These are phyloP conservation scores for Zasmidium cellare DNA, from an alignment of 2,329 filamentous ascomycete genomes.

Conservation along the genomic window DNA sequence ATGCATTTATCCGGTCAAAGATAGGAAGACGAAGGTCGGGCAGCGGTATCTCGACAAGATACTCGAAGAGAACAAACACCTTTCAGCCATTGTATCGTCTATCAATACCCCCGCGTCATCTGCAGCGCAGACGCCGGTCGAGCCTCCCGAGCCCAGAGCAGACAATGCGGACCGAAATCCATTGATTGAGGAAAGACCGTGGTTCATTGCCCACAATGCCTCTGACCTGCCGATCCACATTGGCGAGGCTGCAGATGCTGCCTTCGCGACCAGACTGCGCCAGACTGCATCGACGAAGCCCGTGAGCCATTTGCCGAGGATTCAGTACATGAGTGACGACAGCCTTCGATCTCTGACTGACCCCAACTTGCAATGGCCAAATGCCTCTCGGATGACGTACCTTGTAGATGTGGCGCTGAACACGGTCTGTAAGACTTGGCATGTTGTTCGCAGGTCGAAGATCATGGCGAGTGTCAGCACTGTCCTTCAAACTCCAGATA, in stretches of 20 bases:
- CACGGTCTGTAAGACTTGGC: conserved; percentile 44
- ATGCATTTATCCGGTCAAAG: conserved; percentile 31
- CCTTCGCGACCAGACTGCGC: conserved; percentile 39
- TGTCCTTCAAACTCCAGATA: conserved; percentile 37
- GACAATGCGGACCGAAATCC: conserved; percentile 36
- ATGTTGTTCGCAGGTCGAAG: conserved; percentile 43
- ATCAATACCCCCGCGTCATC: conserved; percentile 9
- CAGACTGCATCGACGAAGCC: conserved; percentile 31
- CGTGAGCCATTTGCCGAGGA: conserved; percentile 35
- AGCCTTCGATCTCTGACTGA: conserved; percentile 38
- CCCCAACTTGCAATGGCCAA: conserved; percentile 41
- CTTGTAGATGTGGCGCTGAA: conserved; percentile 44
- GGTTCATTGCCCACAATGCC: conserved; percentile 37
- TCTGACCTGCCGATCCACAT: conserved; percentile 38
- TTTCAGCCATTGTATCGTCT: conserved; percentile 19
- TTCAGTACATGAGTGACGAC: conserved; percentile 35
- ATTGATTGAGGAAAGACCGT: conserved; percentile 37
- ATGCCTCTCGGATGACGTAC: conserved; percentile 39
- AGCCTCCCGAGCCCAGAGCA: conserved; percentile 17
- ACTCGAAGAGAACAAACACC: conserved; percentile 33
- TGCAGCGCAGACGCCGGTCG: conserved; percentile 1
- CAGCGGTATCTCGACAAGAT: conserved; percentile 34
- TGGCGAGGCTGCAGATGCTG: conserved; percentile 39
- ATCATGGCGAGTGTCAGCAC: conserved; percentile 42
- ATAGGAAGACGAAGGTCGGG: conserved; percentile 34